Evolutionary conservation across 2,329 filamentous ascomycete species (phyloP).

Genomic region (Aaosphaeria arxii): DNA sequence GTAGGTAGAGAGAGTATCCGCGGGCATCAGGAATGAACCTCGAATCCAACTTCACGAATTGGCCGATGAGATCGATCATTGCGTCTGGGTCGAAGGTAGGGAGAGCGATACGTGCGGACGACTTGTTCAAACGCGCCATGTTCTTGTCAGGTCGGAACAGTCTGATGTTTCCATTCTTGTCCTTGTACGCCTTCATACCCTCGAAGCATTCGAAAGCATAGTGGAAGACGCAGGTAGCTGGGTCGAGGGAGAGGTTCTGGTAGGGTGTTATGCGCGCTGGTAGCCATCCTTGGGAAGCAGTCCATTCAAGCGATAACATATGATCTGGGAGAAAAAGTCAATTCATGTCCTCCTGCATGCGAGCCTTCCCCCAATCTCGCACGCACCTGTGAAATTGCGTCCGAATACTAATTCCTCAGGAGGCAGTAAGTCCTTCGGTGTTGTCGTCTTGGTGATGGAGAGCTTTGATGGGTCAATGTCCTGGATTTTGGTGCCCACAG

Average conservation of each 20-base stretch:
- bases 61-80: slow-evolving; percentile 77
- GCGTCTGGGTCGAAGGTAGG: slow-evolving; percentile 75
- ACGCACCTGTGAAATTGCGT: slow-evolving; percentile 77
- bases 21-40: slow-evolving; percentile 79
- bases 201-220: slow-evolving; percentile 98
- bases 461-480: slow-evolving; percentile 78
- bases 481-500: slow-evolving; percentile 53
- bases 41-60: slow-evolving; percentile 76
- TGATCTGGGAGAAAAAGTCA: slow-evolving; percentile 64
- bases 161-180: slow-evolving; percentile 71
- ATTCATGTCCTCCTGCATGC: slow-evolving; percentile 1
- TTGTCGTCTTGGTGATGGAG: slow-evolving; percentile 68
- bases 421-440: slow-evolving; percentile 71
- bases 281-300: slow-evolving; percentile 77
- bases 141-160: slow-evolving; percentile 95
- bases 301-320: slow-evolving; percentile 96
- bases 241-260: slow-evolving; percentile 95
- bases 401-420: slow-evolving; percentile 87
- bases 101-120: slow-evolving; percentile 84
- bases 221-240: slow-evolving; percentile 95
- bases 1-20: slow-evolving; percentile 93
- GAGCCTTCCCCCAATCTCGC: background rate
- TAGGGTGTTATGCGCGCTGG: slow-evolving; percentile 83
- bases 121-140: slow-evolving; percentile 93
- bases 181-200: slow-evolving; percentile 99